Conservation (phyloP, 1,284 basidiomycete species). For the Lentinula novae-zelandiae region DNA sequence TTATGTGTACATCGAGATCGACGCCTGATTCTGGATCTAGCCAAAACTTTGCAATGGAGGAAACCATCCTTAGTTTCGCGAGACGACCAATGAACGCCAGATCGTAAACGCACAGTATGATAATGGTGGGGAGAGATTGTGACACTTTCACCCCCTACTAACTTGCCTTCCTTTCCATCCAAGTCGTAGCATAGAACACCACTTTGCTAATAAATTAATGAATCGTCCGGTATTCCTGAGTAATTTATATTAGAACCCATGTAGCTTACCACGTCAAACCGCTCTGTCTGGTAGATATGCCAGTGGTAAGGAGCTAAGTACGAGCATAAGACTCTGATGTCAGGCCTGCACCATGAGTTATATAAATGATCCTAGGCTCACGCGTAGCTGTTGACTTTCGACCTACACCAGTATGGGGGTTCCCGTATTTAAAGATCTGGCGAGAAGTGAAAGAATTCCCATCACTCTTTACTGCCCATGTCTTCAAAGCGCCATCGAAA, state of each 20-base stretch:
- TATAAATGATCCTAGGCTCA: constrained; percentile 10
- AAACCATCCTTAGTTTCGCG: neutral
- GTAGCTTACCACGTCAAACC: constrained; percentile 21
- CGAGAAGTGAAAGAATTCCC: constrained; percentile 21
- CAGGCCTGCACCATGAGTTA: neutral
- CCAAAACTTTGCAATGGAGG: constrained; percentile 21
- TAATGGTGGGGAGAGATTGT: constrained; percentile 22
- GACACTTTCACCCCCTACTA: constrained; percentile 21
- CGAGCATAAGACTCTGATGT: neutral
- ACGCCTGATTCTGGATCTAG: constrained; percentile 21
- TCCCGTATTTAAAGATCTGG: constrained; percentile 24
- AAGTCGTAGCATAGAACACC: constrained; percentile 24
- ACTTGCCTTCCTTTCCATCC: constrained; percentile 23
- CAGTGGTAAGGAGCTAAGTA: constrained; percentile 26
- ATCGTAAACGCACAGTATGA: constrained; percentile 20
- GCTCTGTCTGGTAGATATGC: constrained; percentile 27
- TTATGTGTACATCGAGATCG: constrained; percentile 25
- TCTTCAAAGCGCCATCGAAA: constrained; percentile 25
- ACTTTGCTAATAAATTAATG: constrained; percentile 16
- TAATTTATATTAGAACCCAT: neutral
- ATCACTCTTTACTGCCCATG: constrained; percentile 18
- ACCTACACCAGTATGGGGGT: constrained; percentile 24
- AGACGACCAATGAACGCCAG: neutral
- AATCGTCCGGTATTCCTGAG: neutral
- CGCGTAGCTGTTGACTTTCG: constrained; percentile 24